Percentiles rank a stretch among this genome's conserved stretches.
Conservation (phyloP, 2,329 filamentous ascomycete species). For the Fusarium albidum region DNA sequence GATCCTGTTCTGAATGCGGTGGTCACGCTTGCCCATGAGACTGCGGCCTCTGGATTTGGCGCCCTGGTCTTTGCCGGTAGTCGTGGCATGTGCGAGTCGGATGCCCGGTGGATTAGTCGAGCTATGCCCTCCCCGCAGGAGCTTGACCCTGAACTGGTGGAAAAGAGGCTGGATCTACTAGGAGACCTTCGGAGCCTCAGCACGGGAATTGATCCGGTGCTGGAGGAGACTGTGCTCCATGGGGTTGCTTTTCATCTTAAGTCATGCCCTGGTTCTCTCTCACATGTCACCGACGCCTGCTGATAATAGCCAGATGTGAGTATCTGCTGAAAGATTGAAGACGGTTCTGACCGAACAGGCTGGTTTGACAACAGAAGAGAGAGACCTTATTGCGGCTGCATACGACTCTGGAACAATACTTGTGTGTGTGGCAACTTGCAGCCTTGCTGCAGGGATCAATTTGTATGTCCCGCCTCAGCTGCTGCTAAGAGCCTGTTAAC, state of each 20-base stretch:
- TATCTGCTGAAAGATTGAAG: conserved; percentile 4
- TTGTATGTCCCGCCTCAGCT: conserved; percentile 49
- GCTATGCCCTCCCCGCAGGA: conserved; percentile 64
- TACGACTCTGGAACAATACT: conserved; percentile 75
- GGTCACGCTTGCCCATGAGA: conserved; percentile 74
- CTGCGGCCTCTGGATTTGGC: conserved; percentile 72
- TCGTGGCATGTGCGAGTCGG: conserved; percentile 70
- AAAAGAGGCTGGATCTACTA: conserved; percentile 69
- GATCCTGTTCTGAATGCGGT: conserved; percentile 75
- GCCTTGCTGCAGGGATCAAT: conserved; percentile 85
- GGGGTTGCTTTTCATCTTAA: conserved; percentile 79
- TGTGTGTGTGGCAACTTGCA: conserved; percentile 79
- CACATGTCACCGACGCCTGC: neutral
- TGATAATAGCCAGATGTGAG: conserved; percentile 47
- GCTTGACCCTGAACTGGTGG: conserved; percentile 57
- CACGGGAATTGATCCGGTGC: conserved; percentile 70
- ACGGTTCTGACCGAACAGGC: conserved; percentile 53
- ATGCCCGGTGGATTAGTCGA: conserved; percentile 73
- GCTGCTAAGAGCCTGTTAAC: conserved; percentile 13
- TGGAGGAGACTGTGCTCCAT: conserved; percentile 69
- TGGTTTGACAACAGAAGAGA: conserved; percentile 77
- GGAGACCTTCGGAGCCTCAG: conserved; percentile 71
- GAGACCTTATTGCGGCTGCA: conserved; percentile 74
- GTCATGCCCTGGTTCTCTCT: neutral
- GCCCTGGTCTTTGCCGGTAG: conserved; percentile 79